Percentiles rank a stretch among this genome's conserved stretches.
Evolutionary conservation across 2,329 filamentous ascomycete species (phyloP).

Genomic region (Botrytis squamosa): DNA sequence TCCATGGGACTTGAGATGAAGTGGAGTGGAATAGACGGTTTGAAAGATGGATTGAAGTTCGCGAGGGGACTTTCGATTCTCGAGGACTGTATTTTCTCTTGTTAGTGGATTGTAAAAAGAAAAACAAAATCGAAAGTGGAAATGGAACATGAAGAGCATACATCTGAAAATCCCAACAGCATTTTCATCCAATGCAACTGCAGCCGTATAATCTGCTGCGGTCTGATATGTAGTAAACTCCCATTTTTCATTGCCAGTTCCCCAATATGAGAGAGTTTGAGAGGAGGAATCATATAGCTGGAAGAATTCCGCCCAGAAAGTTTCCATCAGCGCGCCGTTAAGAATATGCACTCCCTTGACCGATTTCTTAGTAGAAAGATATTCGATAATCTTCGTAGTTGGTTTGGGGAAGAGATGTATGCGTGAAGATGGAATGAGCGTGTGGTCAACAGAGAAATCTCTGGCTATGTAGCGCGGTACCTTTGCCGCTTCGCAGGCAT

Average conservation of each 20-base stretch:
- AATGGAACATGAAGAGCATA: not conserved
- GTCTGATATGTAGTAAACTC: not conserved
- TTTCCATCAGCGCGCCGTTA: not conserved
- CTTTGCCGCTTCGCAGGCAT: not conserved
- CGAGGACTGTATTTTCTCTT: not conserved
- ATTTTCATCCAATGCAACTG: not conserved
- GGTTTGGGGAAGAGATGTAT: not conserved
- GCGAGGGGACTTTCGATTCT: not conserved
- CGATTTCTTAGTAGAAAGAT: not conserved
- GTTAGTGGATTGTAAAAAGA: accelerated
- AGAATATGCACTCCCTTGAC: not conserved
- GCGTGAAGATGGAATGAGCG: not conserved
- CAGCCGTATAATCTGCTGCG: not conserved
- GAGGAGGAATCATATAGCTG: not conserved
- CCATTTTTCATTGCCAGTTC: not conserved
- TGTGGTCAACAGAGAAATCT: not conserved
- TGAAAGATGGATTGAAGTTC: too few species aligned
- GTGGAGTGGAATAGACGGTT: too few species aligned
- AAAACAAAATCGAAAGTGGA: not conserved
- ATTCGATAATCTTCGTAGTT: not conserved
- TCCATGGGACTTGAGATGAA: too few species aligned
- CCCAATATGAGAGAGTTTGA: not conserved
- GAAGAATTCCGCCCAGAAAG: not conserved
- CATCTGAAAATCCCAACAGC: not conserved
- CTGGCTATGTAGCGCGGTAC: not conserved